Percentiles rank a stretch among this genome's conserved stretches.
These are phyloP conservation scores for Plasmodium yoelii DNA, from an alignment of 169 alveolate species.

Conservation along the genomic window DNA sequence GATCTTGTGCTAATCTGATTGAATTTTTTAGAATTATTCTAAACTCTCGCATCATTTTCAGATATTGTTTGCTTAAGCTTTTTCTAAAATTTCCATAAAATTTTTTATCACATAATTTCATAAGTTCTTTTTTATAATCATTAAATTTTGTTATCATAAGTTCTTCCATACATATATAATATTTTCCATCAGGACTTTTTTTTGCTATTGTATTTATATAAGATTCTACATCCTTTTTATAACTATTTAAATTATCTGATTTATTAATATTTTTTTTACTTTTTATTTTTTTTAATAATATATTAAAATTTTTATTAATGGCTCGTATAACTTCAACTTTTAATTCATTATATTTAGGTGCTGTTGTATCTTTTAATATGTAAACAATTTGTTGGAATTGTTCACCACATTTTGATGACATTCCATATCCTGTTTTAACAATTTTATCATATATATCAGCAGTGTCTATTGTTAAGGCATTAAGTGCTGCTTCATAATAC, in stretches of 20 bases:
- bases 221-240: constrained; percentile 16
- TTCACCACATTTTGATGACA: not conserved
- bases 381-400: not conserved
- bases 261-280: constrained; percentile 9
- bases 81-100: constrained; percentile 53
- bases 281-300: constrained; percentile 2
- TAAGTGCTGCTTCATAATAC: constrained; percentile 9
- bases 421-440: not conserved
- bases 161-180: constrained; percentile 8
- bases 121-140: constrained; percentile 2
- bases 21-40: constrained; percentile 17
- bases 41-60: constrained; percentile 13
- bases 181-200: not conserved
- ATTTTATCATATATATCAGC: not conserved
- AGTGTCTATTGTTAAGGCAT: not conserved
- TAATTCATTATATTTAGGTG: constrained; percentile 26
- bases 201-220: constrained; percentile 9
- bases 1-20: constrained; percentile 29
- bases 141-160: not conserved
- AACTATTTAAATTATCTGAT: not conserved
- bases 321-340: not conserved
- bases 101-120: not conserved
- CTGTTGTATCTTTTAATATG: not conserved
- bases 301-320: constrained; percentile 2
- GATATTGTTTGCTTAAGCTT: constrained; percentile 6